Percentiles rank a stretch among this genome's conserved stretches.
Conservation (phyloP, 1,284 basidiomycete genomes). For the Moesziomyces sp. region DNA sequence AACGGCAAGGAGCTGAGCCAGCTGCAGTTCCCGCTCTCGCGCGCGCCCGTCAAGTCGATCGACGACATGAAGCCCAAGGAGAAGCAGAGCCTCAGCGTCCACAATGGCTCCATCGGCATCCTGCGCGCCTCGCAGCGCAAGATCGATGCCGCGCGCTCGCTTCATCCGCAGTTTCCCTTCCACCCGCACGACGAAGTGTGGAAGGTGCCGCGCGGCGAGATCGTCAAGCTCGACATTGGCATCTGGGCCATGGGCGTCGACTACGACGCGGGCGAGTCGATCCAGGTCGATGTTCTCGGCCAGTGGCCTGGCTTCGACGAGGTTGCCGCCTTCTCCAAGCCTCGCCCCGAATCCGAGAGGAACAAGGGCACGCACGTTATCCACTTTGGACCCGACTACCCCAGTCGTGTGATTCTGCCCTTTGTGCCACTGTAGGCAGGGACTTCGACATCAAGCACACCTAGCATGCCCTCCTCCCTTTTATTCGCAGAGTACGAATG, state of each 20-base stretch:
- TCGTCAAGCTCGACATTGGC: conserved; percentile 57
- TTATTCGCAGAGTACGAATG: too few relatives aligned
- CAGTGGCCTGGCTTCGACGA: conserved; percentile 45
- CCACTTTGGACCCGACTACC: conserved; percentile 8
- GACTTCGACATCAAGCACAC: not conserved
- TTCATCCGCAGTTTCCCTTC: conserved; percentile 29
- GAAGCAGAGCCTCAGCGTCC: conserved; percentile 6
- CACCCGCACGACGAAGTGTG: conserved; percentile 46
- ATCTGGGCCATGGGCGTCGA: conserved; percentile 59
- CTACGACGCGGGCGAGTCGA: conserved; percentile 53
- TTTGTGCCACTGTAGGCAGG: conserved; percentile 8
- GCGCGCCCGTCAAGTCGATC: conserved; percentile 30
- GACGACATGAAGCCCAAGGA: conserved; percentile 36
- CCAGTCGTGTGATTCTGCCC: conserved; percentile 13
- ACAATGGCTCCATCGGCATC: conserved; percentile 52
- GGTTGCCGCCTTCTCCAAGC: conserved; percentile 11
- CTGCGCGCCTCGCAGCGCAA: conserved; percentile 58
- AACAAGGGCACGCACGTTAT: conserved; percentile 13
- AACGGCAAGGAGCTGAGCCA: conserved; percentile 43
- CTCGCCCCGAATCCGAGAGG: conserved; percentile 11
- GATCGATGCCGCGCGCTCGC: conserved; percentile 16
- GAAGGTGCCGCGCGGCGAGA: conserved; percentile 42
- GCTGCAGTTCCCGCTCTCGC: conserved; percentile 47
- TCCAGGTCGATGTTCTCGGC: conserved; percentile 45
- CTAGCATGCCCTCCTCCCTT: not conserved